Evolutionary conservation across 805 yeast species (phyloP), one percentile per base, ranked within the genome.

Genomic region (Debaryomyces castellii): DNA sequence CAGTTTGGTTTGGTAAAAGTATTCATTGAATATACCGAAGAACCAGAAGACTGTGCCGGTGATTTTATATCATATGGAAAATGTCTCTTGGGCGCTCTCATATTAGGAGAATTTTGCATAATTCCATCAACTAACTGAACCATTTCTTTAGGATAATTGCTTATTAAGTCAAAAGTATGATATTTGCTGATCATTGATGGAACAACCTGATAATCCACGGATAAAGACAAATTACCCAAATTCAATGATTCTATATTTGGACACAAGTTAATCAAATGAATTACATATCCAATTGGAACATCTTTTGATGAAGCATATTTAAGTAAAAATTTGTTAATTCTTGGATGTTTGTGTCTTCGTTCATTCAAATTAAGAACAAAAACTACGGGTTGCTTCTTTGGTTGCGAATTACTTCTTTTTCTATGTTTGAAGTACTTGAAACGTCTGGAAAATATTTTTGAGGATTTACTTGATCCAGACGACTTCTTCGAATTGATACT

Each of bases 241-340:
- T 89, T 74, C 20, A 89, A 53, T 3, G 65, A 54, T 12, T 59
- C 64, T 30, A 89, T 54, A 52, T 85, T 83, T 11, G 81, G 81
- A 58, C 96, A 90, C 27, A 79, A 66, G n/a, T 75, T 76, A 32
- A 89, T 57, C 30, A 89, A 56, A 59, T 87, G 95, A 11, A 89
- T 58, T 8, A 90, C 56, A 50, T 81, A 80, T 0, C 96, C 97
- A 23, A 85, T 66, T 1, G 97, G 97, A 5, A 89, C 59, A 60
- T 89, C 97, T 52, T 77, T 81, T n/a, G 84, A 75, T 17, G 77
- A 71, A 3, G 88, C 74, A 62, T 85, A 86, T 60, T 80, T 84
- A 44, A 74, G 55, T 30, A 88, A 60, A 51, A 83, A 81, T 46
- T 80, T 78, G 58, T 79, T 84, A 34, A 82, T 80, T 39, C 66